Evolutionary conservation across 1,284 basidiomycete species (phyloP).

Genomic region (Hemileia vastatrix): DNA sequence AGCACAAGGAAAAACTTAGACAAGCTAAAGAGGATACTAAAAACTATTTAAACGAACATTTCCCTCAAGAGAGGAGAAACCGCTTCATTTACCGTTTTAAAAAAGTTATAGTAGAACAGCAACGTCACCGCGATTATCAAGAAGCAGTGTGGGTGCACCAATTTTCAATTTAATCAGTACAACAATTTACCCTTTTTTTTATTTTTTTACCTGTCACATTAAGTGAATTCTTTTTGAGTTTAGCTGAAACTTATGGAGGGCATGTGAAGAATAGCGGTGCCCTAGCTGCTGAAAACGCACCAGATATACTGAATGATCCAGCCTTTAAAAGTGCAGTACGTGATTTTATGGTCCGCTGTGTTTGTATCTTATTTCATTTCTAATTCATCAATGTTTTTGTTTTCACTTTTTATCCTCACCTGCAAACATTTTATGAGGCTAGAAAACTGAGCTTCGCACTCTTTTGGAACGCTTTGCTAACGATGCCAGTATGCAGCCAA

Average conservation of each 20-base stretch:
- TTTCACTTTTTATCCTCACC: too few relatives aligned
- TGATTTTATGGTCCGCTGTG: too few relatives aligned
- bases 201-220: background rate
- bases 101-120: constrained; percentile 84
- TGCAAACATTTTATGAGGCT: too few relatives aligned
- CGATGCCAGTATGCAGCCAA: constrained; percentile 53
- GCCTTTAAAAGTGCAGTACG: constrained; percentile 55
- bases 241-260: constrained; percentile 57
- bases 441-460: constrained; percentile 59
- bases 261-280: constrained; percentile 52
- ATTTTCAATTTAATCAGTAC: background rate
- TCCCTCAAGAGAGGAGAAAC: constrained; percentile 75
- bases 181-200: background rate
- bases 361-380: too few relatives aligned
- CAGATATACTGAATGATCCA: constrained; percentile 51
- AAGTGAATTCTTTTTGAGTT: constrained; percentile 46
- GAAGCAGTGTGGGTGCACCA: constrained; percentile 33
- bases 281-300: constrained; percentile 44
- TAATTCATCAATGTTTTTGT: too few relatives aligned
- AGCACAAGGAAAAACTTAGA: constrained; percentile 38
- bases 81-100: constrained; percentile 69
- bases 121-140: constrained; percentile 84
- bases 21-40: constrained; percentile 36
- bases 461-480: constrained; percentile 88
- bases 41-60: constrained; percentile 64